Evolutionary conservation across 2,329 filamentous ascomycete genomes (phyloP).

Genomic region (Beauveria asiatica): DNA sequence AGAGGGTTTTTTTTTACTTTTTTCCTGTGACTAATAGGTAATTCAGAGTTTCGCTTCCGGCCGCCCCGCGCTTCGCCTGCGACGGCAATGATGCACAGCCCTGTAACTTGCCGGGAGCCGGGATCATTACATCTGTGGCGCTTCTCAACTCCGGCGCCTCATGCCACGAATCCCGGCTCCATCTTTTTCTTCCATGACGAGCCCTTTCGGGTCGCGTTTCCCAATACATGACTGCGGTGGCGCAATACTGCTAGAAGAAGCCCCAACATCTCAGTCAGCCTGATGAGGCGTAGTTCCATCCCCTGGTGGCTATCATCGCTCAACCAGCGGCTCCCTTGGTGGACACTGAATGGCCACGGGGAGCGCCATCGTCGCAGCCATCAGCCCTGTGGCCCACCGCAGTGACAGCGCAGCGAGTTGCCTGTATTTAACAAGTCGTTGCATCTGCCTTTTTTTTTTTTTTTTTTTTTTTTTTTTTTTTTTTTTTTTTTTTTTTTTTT

Average conservation of each 20-base stretch:
- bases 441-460: too few relatives aligned
- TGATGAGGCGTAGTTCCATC: background rate
- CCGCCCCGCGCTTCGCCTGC: background rate
- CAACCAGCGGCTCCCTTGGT: too few relatives aligned
- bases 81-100: conserved; percentile 2
- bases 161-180: background rate
- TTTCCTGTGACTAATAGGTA: too few relatives aligned
- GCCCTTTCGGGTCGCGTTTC: background rate
- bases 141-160: background rate
- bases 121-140: background rate
- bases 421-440: too few relatives aligned
- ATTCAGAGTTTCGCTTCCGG: too few relatives aligned
- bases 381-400: too few relatives aligned
- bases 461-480: too few relatives aligned
- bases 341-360: too few relatives aligned
- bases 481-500: too few relatives aligned
- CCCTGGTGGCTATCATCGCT: too few relatives aligned
- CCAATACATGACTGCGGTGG: background rate
- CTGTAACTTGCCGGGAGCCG: background rate
- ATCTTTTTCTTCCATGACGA: background rate
- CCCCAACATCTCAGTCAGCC: background rate
- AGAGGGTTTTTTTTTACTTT: background rate
- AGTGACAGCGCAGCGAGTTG: too few relatives aligned
- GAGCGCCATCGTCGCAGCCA: too few relatives aligned
- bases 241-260: background rate